Percentiles rank a stretch among this genome's conserved stretches.
phyloP scores from a whole-genome alignment of 441 rosid genomes.

The Mallotus repandus region DNA sequence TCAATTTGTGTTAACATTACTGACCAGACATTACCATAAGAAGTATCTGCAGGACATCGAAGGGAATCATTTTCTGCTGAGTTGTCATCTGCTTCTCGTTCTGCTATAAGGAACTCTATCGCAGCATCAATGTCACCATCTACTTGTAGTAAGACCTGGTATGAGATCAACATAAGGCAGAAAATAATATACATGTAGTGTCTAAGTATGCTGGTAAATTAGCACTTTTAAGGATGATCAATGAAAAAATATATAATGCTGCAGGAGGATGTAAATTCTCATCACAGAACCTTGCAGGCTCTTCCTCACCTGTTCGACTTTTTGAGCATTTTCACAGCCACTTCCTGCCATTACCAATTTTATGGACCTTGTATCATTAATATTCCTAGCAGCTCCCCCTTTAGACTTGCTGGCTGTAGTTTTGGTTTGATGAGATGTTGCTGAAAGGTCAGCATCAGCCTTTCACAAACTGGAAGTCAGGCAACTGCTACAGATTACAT shows the following conservation, averaged over 20 bases:
- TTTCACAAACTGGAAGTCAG: conserved; percentile 63
- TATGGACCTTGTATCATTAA: conserved; percentile 45
- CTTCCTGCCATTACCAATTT: conserved; percentile 81
- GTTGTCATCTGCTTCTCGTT: conserved; percentile 44
- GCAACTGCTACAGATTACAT: conserved; percentile 24
- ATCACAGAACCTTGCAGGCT: conserved; percentile 1
- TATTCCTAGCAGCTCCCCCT: conserved; percentile 32
- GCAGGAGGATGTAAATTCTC: conserved; percentile 4
- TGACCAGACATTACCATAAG: conserved; percentile 56
- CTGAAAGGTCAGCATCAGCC: conserved; percentile 89
- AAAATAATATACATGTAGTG: conserved; percentile 7
- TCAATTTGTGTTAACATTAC: conserved; percentile 24
- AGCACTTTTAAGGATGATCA: conserved; percentile 5
- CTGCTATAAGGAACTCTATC: conserved; percentile 74
- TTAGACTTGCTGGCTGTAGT: conserved; percentile 47
- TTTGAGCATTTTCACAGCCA: conserved; percentile 62
- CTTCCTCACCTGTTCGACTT: conserved; percentile 64
- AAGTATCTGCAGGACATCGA: conserved; percentile 32
- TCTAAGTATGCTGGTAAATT: neutral
- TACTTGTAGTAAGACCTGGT: conserved; percentile 70
- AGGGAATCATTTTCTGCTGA: conserved; percentile 32
- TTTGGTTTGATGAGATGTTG: conserved; percentile 63
- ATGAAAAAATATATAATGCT: neutral
- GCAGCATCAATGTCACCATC: conserved; percentile 83
- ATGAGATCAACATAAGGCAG: conserved; percentile 22